Conservation (phyloP, 1,284 basidiomycete species). For the Apiotrichum gracile region DNA sequence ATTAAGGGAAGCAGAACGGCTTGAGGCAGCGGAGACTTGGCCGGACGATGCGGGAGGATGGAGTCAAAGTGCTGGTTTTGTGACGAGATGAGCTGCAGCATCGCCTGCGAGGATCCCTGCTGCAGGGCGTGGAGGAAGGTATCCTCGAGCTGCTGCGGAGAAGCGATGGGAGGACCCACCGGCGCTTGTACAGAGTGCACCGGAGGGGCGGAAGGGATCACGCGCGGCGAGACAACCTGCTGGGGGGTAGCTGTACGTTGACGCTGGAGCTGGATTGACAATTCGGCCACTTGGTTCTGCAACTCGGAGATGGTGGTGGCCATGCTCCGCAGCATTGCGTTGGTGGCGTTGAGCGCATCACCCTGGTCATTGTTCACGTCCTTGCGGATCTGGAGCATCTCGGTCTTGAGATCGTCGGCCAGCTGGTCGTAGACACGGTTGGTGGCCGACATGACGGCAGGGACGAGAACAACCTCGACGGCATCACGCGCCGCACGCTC, state of each 20-base stretch:
- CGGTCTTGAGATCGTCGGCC: slow-evolving; percentile 29
- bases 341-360: slow-evolving; percentile 14
- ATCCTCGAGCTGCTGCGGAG: slow-evolving; percentile 24
- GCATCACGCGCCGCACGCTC: slow-evolving; percentile 26
- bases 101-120: slow-evolving; percentile 13
- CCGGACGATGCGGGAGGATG: slow-evolving; percentile 11
- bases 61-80: slow-evolving; percentile 18
- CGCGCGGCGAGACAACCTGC: neutral
- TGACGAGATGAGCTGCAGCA: slow-evolving; percentile 23
- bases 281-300: slow-evolving; percentile 22
- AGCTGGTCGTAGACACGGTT: slow-evolving; percentile 27
- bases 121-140: slow-evolving; percentile 26
- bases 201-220: too few relatives aligned
- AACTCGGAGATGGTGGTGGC: slow-evolving; percentile 21
- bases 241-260: neutral
- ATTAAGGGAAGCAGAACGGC: slow-evolving; percentile 36
- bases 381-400: slow-evolving; percentile 35
- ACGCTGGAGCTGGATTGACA: slow-evolving; percentile 21
- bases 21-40: slow-evolving; percentile 25
- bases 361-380: slow-evolving; percentile 17
- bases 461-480: slow-evolving; percentile 23
- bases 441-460: slow-evolving; percentile 21
- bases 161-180: neutral
- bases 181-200: too few relatives aligned
- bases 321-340: slow-evolving; percentile 19